Evolutionary conservation across 1,284 basidiomycete species (phyloP).

Genomic region (Apiotrichum brassicae): DNA sequence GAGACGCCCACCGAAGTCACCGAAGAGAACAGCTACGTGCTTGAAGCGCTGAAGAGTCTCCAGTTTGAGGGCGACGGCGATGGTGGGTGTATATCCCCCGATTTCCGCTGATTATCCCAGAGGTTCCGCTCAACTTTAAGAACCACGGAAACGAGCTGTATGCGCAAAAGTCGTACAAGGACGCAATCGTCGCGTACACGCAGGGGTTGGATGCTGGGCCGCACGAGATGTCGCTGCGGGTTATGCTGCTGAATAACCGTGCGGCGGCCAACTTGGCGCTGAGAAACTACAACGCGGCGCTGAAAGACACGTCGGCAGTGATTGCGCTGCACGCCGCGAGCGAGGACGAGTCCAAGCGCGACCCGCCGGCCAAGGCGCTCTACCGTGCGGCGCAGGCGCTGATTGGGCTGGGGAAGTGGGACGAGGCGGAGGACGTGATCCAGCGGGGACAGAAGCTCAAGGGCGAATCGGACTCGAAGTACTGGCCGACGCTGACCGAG

Average conservation of each 20-base stretch:
- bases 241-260: slow-evolving; percentile 76
- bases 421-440: slow-evolving; percentile 76
- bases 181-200: slow-evolving; percentile 83
- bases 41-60: slow-evolving; percentile 80
- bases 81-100: slow-evolving; percentile 52
- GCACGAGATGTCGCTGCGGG: slow-evolving; percentile 56
- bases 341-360: slow-evolving; percentile 4
- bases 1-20: slow-evolving; percentile 62
- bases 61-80: slow-evolving; percentile 86
- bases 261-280: slow-evolving; percentile 85
- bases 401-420: slow-evolving; percentile 60
- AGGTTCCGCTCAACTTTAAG: slow-evolving; percentile 87
- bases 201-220: slow-evolving; percentile 82
- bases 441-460: slow-evolving; percentile 46
- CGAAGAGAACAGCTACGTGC: slow-evolving; percentile 56
- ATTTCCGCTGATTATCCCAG: slow-evolving; percentile 49
- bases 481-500: slow-evolving; percentile 16
- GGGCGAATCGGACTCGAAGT: slow-evolving; percentile 18
- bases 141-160: slow-evolving; percentile 93
- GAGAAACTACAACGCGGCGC: slow-evolving; percentile 81
- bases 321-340: slow-evolving; percentile 56
- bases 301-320: slow-evolving; percentile 73
- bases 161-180: slow-evolving; percentile 73
- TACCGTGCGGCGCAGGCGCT: slow-evolving; percentile 75
- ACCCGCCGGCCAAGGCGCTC: slow-evolving; percentile 65